Evolutionary conservation across 2,329 filamentous ascomycete species (phyloP).

Genomic region (Herpotrichia juniperi): DNA sequence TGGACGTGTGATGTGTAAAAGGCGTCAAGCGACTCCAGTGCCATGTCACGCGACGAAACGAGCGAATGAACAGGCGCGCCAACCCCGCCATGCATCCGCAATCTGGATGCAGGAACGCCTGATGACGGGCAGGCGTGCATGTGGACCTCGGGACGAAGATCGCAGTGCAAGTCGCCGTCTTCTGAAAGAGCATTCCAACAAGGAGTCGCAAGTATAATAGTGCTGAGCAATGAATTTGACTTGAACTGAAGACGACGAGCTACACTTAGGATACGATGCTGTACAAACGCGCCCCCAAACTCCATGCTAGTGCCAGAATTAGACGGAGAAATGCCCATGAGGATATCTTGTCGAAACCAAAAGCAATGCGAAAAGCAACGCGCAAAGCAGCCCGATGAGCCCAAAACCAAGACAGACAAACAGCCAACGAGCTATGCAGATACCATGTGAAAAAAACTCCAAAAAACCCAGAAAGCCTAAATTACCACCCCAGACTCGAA

Average conservation of each 20-base stretch:
- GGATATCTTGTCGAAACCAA: slow-evolving; percentile 1
- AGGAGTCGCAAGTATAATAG: no score
- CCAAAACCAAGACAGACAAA: neutral
- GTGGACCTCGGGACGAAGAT: neutral
- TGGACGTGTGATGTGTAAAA: neutral
- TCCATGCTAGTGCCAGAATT: neutral
- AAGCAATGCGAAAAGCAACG: neutral
- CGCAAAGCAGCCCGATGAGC: neutral
- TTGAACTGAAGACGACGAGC: no score
- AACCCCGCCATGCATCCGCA: neutral
- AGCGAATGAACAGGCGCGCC: neutral
- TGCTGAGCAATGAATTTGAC: no score
- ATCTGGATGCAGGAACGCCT: slow-evolving; percentile 1
- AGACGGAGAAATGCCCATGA: slow-evolving; percentile 1
- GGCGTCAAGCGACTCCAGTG: neutral
- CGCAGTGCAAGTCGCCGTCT: neutral
- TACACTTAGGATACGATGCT: no score
- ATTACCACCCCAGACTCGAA: neutral
- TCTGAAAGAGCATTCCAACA: no score
- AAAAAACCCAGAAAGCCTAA: neutral
- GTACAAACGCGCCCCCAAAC: no score
- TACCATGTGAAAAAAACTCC: neutral
- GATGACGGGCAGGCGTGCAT: neutral
- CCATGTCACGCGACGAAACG: neutral
- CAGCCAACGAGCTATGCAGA: slow-evolving; percentile 2